Evolutionary conservation across 495 filamentous ascomycete species (phyloP).

Genomic region (Podospora anserina): DNA sequence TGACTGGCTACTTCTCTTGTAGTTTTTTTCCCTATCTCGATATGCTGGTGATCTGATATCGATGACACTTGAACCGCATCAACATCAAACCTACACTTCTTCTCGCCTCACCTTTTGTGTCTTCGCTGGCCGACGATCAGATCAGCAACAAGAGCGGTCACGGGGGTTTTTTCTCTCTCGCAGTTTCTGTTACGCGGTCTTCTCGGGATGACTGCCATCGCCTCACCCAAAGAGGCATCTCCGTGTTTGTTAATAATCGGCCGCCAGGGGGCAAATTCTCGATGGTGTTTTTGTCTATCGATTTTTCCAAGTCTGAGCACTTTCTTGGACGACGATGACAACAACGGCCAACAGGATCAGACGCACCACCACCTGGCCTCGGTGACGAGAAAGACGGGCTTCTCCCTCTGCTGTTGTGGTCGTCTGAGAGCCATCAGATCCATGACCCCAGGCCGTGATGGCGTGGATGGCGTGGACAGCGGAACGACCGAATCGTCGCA

Average conservation of each 20-base stretch:
- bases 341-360: neutral
- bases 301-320: neutral
- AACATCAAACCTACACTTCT: neutral
- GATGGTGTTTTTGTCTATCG: neutral
- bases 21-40: neutral
- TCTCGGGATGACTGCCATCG: neutral
- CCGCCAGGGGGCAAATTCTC: constrained; percentile 5
- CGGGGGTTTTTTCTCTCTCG: neutral
- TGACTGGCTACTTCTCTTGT: neutral
- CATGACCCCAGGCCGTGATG: constrained; percentile 10
- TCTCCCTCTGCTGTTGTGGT: neutral
- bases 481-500: constrained; percentile 15
- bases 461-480: constrained; percentile 16
- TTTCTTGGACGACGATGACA: neutral
- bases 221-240: neutral
- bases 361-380: neutral
- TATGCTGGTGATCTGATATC: neutral
- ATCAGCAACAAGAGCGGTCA: neutral
- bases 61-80: neutral
- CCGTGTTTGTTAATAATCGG: constrained; percentile 6
- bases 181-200: neutral
- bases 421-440: constrained; percentile 3
- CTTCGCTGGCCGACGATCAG: neutral
- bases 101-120: neutral
- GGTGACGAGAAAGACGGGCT: neutral